Percentiles rank a stretch among this genome's conserved stretches.
Conservation (phyloP, 208 protist species). For the Plasmodiophora brassicae region DNA sequence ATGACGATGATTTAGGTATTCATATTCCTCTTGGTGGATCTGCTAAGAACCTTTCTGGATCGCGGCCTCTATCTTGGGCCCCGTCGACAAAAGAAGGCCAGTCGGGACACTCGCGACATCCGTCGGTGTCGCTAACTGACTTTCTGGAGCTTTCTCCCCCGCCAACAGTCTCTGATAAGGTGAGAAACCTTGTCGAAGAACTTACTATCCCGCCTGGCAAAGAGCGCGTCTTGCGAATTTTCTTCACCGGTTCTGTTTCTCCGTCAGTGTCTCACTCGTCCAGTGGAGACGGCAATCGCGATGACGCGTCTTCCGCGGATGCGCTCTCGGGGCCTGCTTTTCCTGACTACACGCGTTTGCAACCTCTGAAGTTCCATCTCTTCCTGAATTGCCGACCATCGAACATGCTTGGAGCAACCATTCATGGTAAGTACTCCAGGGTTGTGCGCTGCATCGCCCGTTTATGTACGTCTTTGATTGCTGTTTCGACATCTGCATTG, state of each 20-base stretch:
- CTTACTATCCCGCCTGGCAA: background rate
- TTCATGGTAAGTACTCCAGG: background rate
- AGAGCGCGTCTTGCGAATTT: background rate
- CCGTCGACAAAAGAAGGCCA: background rate
- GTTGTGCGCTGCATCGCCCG: background rate
- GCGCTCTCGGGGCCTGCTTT: too few relatives aligned
- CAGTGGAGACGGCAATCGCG: background rate
- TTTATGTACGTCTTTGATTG: background rate
- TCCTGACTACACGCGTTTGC: background rate
- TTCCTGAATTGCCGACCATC: background rate
- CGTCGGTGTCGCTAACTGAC: background rate
- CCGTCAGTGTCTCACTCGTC: too few relatives aligned
- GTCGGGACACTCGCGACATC: background rate
- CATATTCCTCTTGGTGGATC: constrained; percentile 9
- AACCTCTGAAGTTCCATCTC: background rate
- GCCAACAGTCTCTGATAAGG: too few relatives aligned
- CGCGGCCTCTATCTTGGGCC: background rate
- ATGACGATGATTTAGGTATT: background rate
- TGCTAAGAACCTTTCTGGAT: background rate
- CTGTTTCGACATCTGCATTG: background rate
- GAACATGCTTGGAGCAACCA: background rate
- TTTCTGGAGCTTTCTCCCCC: background rate
- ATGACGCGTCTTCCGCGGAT: background rate
- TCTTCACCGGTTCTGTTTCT: background rate
- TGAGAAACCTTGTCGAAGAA: background rate